Evolutionary conservation across 768 basidiomycete species (phyloP), one percentile per base, ranked within the genome.

Genomic region (Chalciporus piperatus): DNA sequence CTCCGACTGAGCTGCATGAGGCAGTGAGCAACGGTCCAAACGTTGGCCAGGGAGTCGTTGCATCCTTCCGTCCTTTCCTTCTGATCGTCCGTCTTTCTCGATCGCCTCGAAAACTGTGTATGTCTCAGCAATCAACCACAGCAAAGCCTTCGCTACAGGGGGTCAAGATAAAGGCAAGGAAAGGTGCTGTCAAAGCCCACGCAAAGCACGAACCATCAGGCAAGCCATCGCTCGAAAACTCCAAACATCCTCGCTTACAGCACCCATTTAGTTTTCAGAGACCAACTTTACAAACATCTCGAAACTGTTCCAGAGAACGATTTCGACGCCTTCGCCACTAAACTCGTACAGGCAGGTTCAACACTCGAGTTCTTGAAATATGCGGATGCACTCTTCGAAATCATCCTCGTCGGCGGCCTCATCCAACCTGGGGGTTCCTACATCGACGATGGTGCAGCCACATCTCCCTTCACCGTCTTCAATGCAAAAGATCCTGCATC

Each of bases 351-450:
- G 70, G 94, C 95, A 50, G 96, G 95, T 39, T 84, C 87, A 22
- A 86, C 90, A 44, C 88, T 99, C 70, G 97, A 99, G 73, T 87
- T 84, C 65, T 84, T 95, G 72, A 97, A 97, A 76, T 98, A 98
- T 85, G 90, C 92, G 72, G 94, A 97, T 62, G 81, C 87, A 50
- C 85, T 98, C 62, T 98, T 97, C 72, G 95, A 99, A 74, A 83
- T 97, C 75, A 80, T 98, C 67, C 82, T 99, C 64, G 88, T 94
- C 65, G 96, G 96, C 44, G 92, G 93, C 38, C 87, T 99, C 57
- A 84, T 99, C 62, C 95, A 98, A 72, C 97, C 96, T 17, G 96
- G 96, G 46, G 96, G 96, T 54, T 83, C 77, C 62, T 94, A 90
- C 73, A 63, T 98, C 72, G 93, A 97, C 51, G 91, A 93, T 55